phyloP scores from a whole-genome alignment of 805 yeast species.

The Cyberlindnera saturnus region DNA sequence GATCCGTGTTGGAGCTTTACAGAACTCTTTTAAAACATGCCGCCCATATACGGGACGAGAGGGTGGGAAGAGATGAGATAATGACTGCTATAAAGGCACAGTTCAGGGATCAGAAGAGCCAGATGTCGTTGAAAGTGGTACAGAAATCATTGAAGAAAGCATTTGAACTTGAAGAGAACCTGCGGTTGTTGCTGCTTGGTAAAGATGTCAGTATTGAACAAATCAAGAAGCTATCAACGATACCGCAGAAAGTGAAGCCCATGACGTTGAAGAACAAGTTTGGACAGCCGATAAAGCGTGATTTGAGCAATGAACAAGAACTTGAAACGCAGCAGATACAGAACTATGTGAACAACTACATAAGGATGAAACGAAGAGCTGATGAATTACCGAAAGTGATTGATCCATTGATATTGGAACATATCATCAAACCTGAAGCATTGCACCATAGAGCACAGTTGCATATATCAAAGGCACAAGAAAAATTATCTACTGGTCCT shows the following conservation, averaged over 20 bases:
- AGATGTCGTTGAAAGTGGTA: conserved; percentile 16
- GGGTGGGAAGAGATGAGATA: background rate
- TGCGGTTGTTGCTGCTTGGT: conserved; percentile 5
- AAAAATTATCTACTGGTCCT: conserved; percentile 12
- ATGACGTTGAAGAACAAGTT: conserved; percentile 1
- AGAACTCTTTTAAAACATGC: conserved; percentile 26
- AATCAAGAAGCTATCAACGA: background rate
- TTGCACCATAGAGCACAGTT: conserved; percentile 13
- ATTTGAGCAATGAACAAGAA: conserved; percentile 15
- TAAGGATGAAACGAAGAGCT: conserved; percentile 4
- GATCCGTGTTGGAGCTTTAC: conserved; percentile 25
- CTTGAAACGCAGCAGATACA: conserved; percentile 9
- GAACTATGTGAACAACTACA: conserved; percentile 12
- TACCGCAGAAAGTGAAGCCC: background rate
- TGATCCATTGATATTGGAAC: conserved; percentile 12
- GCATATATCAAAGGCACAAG: conserved; percentile 4
- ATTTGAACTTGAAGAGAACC: conserved; percentile 8
- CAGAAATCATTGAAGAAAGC: conserved; percentile 7
- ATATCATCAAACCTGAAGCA: conserved; percentile 18
- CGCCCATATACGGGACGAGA: conserved; percentile 5
- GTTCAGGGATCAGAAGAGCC: conserved; percentile 12
- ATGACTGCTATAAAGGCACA: conserved; percentile 1
- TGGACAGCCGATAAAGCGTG: conserved; percentile 16
- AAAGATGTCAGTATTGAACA: background rate
- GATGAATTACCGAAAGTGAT: conserved; percentile 15